phyloP scores from a whole-genome alignment of 345 rosid genomes.

The Dipteronia dyeriana region DNA sequence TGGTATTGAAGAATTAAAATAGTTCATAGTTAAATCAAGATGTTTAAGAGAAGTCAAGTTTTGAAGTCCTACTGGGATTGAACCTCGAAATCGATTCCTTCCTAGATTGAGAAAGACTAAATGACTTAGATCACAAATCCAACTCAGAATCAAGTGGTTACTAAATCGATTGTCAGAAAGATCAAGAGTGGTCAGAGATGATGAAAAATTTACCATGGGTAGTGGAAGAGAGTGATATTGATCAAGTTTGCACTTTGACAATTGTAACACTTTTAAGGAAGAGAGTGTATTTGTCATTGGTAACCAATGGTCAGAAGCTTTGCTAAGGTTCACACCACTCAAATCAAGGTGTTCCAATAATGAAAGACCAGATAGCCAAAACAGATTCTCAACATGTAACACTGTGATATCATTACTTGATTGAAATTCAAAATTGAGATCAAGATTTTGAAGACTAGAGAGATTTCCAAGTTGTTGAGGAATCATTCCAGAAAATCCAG shows the following conservation, averaged over 20 bases:
- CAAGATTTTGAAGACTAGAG: not conserved
- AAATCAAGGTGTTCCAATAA: not conserved
- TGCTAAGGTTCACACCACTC: not conserved
- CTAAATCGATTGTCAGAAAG: not conserved
- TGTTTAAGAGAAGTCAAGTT: constrained; percentile 2
- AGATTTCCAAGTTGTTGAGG: constrained; percentile 14
- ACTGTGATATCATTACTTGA: too few species aligned
- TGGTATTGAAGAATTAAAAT: constrained; percentile 10
- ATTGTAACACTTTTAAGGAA: too few species aligned
- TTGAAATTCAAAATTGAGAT: not conserved
- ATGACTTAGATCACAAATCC: not conserved
- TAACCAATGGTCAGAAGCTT: not conserved
- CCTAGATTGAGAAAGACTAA: too few species aligned
- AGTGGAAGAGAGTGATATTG: too few species aligned
- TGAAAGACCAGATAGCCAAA: not conserved
- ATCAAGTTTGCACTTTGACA: not conserved
- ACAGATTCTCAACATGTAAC: not conserved
- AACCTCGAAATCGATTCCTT: not conserved
- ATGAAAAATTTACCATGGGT: not conserved
- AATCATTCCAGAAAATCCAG: constrained; percentile 27
- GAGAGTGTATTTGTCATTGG: not conserved
- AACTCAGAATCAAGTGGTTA: not conserved
- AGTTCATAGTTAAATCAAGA: not conserved
- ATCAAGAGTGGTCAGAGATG: not conserved
- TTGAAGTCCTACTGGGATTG: not conserved